Conservation (phyloP, 2,329 filamentous ascomycete genomes). For the Sporothrix schenckii region DNA sequence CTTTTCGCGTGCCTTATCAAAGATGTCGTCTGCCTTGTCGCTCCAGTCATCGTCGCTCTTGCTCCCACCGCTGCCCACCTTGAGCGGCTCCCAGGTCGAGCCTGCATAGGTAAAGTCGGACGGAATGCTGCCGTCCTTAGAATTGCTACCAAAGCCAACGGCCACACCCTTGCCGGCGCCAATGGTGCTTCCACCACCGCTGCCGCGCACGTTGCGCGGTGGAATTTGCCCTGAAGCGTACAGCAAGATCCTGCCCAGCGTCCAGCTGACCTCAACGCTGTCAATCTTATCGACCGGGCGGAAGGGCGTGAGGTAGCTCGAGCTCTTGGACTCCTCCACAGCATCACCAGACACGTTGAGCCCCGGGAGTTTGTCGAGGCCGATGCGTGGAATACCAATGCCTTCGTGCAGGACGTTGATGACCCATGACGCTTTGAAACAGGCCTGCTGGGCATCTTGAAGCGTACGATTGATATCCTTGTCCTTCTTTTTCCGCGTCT, state of each 20-base stretch:
- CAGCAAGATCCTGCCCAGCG: conserved; percentile 91
- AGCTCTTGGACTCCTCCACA: conserved; percentile 68
- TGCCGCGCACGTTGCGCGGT: conserved; percentile 49
- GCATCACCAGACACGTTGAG: conserved; percentile 75
- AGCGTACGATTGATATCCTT: conserved; percentile 68
- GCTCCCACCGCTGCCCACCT: conserved; percentile 56
- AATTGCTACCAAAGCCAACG: conserved; percentile 91
- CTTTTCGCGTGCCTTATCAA: conserved; percentile 66
- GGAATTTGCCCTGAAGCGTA: conserved; percentile 90
- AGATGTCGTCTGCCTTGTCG: conserved; percentile 59
- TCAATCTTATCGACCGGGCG: conserved; percentile 91
- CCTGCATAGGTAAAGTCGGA: conserved; percentile 83
- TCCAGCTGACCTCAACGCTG: conserved; percentile 94
- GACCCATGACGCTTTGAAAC: conserved; percentile 97
- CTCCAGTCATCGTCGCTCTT: conserved; percentile 61
- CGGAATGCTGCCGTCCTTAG: conserved; percentile 60
- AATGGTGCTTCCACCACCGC: conserved; percentile 38
- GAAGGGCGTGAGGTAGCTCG: conserved; percentile 81
- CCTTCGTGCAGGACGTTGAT: conserved; percentile 96
- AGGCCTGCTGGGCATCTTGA: conserved; percentile 80
- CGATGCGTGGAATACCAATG: conserved; percentile 86
- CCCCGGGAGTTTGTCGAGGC: conserved; percentile 66
- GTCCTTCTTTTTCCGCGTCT: conserved; percentile 55
- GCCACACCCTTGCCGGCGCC: conserved; percentile 56
- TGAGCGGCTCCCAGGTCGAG: conserved; percentile 51